These are phyloP conservation scores for Pilasporangium apinafurcum DNA, from an alignment of 352 stramenopile species.

Conservation along the genomic window DNA sequence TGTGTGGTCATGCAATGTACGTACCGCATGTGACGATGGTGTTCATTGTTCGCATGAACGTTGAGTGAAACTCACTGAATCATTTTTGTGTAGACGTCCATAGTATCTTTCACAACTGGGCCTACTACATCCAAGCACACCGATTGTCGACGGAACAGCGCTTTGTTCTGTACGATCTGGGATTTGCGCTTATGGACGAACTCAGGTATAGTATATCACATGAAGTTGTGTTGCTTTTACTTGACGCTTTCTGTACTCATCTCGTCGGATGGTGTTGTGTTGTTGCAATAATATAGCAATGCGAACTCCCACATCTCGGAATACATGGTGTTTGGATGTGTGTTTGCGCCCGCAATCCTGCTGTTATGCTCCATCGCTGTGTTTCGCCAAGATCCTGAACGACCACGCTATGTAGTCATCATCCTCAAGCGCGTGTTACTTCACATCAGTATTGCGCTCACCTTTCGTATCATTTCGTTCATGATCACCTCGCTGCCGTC, in stretches of 20 bases:
- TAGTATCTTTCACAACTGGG: constrained; percentile 80
- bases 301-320: constrained; percentile 46
- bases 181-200: constrained; percentile 68
- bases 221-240: background rate
- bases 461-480: constrained; percentile 76
- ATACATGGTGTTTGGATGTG: constrained; percentile 64
- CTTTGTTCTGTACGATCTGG: constrained; percentile 69
- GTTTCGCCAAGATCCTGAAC: constrained; percentile 53
- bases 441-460: constrained; percentile 68
- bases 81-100: constrained; percentile 44
- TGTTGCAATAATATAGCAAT: constrained; percentile 11
- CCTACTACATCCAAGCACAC: constrained; percentile 78
- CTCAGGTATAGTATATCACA: too few relatives aligned
- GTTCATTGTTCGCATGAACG: background rate
- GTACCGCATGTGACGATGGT: constrained; percentile 3
- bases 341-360: constrained; percentile 70
- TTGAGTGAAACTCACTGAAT: background rate
- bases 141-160: constrained; percentile 63
- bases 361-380: constrained; percentile 59
- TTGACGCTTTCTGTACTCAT: background rate
- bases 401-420: constrained; percentile 72
- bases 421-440: constrained; percentile 77
- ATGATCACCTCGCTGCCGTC: constrained; percentile 66
- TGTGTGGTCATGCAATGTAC: constrained; percentile 81
- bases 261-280: background rate